Conservation (phyloP, 805 yeast genomes). For the Hemisphaericaspora nanyangensis region DNA sequence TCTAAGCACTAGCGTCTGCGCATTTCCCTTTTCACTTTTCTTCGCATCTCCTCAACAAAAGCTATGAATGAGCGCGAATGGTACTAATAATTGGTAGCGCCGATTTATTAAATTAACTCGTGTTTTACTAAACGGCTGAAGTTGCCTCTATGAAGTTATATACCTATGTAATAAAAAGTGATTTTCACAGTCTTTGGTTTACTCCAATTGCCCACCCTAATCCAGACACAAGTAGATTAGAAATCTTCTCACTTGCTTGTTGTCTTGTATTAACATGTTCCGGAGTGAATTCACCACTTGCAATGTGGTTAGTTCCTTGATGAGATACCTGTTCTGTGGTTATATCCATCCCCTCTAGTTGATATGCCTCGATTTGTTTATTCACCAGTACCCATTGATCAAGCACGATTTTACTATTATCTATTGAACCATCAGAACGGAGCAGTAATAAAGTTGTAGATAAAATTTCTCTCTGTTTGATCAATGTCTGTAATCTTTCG, state of each 20-base stretch:
- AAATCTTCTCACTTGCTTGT: constrained; percentile 44
- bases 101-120: too few relatives aligned
- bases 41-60: too few relatives aligned
- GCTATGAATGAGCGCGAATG: too few relatives aligned
- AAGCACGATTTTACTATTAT: constrained; percentile 52
- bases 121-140: too few relatives aligned
- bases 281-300: constrained; percentile 23
- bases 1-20: too few relatives aligned
- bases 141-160: too few relatives aligned
- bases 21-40: too few relatives aligned
- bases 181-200: constrained; percentile 12
- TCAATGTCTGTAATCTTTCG: constrained; percentile 23
- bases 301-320: background rate
- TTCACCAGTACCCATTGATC: constrained; percentile 61
- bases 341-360: background rate
- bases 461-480: constrained; percentile 52
- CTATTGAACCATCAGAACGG: constrained; percentile 39
- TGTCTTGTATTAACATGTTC: constrained; percentile 29
- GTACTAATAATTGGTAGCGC: too few relatives aligned
- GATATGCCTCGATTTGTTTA: constrained; percentile 21
- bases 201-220: constrained; percentile 67
- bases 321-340: background rate
- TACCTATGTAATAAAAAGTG: too few relatives aligned
- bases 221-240: constrained; percentile 50
- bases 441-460: constrained; percentile 45